Conservation (phyloP, 768 basidiomycete species). For the Leccinum boreale region DNA sequence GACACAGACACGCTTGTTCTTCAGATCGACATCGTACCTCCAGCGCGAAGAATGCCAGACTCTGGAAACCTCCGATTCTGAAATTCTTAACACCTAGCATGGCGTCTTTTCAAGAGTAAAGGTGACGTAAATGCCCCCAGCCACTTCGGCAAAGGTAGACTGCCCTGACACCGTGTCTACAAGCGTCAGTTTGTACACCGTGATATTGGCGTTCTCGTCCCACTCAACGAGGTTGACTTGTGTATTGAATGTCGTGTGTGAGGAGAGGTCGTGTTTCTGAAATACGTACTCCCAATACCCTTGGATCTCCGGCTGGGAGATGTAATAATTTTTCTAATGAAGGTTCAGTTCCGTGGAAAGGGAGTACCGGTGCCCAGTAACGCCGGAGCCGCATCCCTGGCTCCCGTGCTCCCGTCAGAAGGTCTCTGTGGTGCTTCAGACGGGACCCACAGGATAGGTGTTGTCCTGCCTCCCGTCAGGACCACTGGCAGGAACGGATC, state of each 20-base stretch:
- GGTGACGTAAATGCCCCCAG: constrained; percentile 4
- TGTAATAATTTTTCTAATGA: background rate
- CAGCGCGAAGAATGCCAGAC: constrained; percentile 57
- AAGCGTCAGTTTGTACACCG: constrained; percentile 40
- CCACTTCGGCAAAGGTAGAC: constrained; percentile 11
- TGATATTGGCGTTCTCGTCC: constrained; percentile 36
- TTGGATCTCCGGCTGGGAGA: constrained; percentile 7
- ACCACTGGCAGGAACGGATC: background rate
- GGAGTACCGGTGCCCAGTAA: background rate
- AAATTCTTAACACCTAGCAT: constrained; percentile 30
- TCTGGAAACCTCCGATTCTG: constrained; percentile 26
- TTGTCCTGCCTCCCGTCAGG: no score
- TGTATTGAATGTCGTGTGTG: constrained; percentile 36
- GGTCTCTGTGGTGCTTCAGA: background rate
- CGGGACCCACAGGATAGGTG: constrained; percentile 1
- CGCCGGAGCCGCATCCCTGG: constrained; percentile 1
- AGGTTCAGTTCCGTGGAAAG: constrained; percentile 1
- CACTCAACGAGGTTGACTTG: constrained; percentile 41
- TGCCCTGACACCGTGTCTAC: constrained; percentile 32
- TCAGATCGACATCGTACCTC: constrained; percentile 50
- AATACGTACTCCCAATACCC: constrained; percentile 42
- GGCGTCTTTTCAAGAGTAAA: background rate
- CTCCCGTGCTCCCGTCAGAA: background rate
- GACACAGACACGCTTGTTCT: constrained; percentile 54
- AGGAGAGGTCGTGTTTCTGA: constrained; percentile 36